These are phyloP conservation scores for Talaromyces sp. DNA, from an alignment of 2,329 filamentous ascomycete species.

Conservation along the genomic window DNA sequence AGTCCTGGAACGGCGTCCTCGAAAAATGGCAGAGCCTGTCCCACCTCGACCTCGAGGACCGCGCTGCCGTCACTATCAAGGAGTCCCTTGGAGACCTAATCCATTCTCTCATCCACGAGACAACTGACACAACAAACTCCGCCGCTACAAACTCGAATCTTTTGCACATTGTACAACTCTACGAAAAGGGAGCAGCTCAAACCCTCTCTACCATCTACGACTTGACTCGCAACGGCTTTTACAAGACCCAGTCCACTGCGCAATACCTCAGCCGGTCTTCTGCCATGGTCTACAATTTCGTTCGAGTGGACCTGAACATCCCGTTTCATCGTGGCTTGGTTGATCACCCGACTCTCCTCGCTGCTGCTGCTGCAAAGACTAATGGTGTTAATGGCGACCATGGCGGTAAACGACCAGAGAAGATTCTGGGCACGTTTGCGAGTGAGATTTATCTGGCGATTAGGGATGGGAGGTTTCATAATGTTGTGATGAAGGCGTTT, in stretches of 20 bases:
- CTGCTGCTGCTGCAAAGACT: background rate
- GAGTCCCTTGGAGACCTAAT: slow-evolving; percentile 11
- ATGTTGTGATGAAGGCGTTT: slow-evolving; percentile 9
- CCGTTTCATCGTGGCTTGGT: slow-evolving; percentile 26
- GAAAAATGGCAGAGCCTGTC: slow-evolving; percentile 13
- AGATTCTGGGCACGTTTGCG: slow-evolving; percentile 20
- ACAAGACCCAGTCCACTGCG: slow-evolving; percentile 12
- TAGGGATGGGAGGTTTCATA: slow-evolving; percentile 15
- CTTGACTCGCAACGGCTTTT: slow-evolving; percentile 13
- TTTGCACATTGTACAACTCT: slow-evolving; percentile 2
- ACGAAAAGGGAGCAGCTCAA: slow-evolving; percentile 4
- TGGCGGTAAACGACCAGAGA: slow-evolving; percentile 8
- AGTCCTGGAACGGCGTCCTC: background rate
- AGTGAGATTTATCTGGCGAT: slow-evolving; percentile 22
- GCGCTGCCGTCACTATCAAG: slow-evolving; percentile 5
- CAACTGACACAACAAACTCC: background rate
- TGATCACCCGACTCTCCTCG: slow-evolving; percentile 22
- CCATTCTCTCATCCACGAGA: slow-evolving; percentile 4
- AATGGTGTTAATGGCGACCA: background rate
- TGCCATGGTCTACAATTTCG: slow-evolving; percentile 28
- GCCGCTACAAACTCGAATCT: background rate
- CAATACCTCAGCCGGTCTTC: slow-evolving; percentile 27
- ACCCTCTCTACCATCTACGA: slow-evolving; percentile 12
- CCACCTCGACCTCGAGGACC: slow-evolving; percentile 10
- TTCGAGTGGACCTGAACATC: slow-evolving; percentile 29